Evolutionary conservation across 768 basidiomycete species (phyloP).

Genomic region (Ramaria sp.): DNA sequence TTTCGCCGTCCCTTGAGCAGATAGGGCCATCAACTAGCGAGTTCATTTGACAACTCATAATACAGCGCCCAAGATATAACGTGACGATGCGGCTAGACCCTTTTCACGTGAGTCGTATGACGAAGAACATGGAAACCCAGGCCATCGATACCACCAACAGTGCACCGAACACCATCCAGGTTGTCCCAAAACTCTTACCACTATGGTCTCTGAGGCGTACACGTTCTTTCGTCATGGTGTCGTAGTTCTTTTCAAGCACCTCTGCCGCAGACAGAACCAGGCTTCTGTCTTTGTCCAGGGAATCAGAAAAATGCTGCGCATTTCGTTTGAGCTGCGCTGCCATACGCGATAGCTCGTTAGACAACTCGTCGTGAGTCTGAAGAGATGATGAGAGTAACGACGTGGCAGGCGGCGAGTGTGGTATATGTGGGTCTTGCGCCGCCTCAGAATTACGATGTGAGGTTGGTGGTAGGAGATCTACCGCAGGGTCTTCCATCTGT

Average conservation of each 20-base stretch:
- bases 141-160: conserved; percentile 56
- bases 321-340: conserved; percentile 80
- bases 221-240: conserved; percentile 56
- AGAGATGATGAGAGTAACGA: conserved; percentile 13
- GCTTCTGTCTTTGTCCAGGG: conserved; percentile 63
- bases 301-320: conserved; percentile 63
- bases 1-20: neutral
- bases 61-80: neutral
- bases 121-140: conserved; percentile 56
- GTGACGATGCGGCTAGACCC: neutral
- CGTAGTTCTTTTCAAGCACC: conserved; percentile 67
- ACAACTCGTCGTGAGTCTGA: conserved; percentile 54
- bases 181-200: conserved; percentile 58
- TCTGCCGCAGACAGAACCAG: conserved; percentile 56
- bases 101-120: conserved; percentile 51
- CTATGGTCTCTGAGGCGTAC: conserved; percentile 48
- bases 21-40: neutral
- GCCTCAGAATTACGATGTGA: conserved; percentile 12
- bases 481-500: neutral
- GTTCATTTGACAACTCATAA: neutral
- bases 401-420: conserved; percentile 13
- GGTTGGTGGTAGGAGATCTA: conserved; percentile 16
- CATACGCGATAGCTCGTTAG: conserved; percentile 72
- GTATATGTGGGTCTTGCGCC: conserved; percentile 3
- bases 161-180: conserved; percentile 57